Percentiles rank a stretch among this genome's conserved stretches.
phyloP scores from a whole-genome alignment of 495 filamentous ascomycete species.

The Aspergillus sclerotiicarbonarius region DNA sequence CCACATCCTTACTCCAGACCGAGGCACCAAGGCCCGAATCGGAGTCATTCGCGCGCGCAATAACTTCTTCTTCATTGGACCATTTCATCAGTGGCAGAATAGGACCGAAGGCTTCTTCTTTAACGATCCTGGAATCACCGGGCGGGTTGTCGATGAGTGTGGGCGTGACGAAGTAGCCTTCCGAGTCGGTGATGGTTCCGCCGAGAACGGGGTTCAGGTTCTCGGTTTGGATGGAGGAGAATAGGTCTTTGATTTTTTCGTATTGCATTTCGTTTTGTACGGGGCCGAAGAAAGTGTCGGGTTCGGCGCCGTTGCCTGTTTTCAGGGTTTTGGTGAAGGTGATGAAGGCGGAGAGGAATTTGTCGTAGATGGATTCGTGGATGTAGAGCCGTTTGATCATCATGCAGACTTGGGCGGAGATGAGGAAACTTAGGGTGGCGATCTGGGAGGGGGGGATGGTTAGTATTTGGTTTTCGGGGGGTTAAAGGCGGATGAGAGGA shows the following conservation, averaged over 20 bases:
- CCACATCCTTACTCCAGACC: conserved; percentile 54
- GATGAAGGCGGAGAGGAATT: conserved; percentile 55
- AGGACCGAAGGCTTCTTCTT: conserved; percentile 52
- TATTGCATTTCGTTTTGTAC: conserved; percentile 62
- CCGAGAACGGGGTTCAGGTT: conserved; percentile 40
- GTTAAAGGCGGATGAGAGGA: neutral
- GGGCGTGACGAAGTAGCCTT: conserved; percentile 54
- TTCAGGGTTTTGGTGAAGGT: conserved; percentile 52
- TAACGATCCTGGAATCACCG: conserved; percentile 47
- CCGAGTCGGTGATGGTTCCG: conserved; percentile 32
- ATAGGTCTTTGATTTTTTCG: conserved; percentile 49
- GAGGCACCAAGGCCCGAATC: conserved; percentile 58
- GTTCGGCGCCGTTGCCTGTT: conserved; percentile 44
- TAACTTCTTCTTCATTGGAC: conserved; percentile 56
- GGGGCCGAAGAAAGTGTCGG: conserved; percentile 49
- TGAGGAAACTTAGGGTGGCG: conserved; percentile 53
- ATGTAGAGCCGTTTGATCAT: conserved; percentile 67
- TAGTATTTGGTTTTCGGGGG: neutral
- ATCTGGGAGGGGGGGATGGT: conserved; percentile 13
- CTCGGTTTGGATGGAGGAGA: conserved; percentile 46
- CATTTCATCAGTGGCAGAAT: conserved; percentile 57
- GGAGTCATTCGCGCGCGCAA: conserved; percentile 53
- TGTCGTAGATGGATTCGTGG: conserved; percentile 64
- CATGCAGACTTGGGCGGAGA: conserved; percentile 56
- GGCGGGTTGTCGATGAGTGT: conserved; percentile 61